Base-by-base conservation (phyloP, 352 stramenopile species). In the Pythium rishiriense region DNA sequence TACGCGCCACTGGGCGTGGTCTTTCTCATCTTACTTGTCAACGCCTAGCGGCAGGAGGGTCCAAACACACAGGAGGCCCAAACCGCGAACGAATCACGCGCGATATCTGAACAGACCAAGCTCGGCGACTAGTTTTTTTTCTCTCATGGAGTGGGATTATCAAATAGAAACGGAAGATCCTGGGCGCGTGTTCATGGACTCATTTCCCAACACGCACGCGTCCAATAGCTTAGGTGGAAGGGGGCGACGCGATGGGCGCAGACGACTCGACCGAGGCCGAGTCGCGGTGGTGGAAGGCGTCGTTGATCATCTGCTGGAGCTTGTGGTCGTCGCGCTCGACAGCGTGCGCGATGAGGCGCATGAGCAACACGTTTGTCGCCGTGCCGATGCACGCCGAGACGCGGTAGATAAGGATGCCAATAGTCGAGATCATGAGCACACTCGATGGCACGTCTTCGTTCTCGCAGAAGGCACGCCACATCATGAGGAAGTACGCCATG, bases 401-500 rank as follows among this genome's bases (percentile, higher is more conserved):
- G 21, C 82, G 74, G 35, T 62, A 63, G 28, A 90, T 59, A 19
- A 91, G n/a, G 19, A 87, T 56, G 49, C 72, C 68, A 42, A 87
- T 58, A 0, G 71, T 76, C 0, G 62, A 48, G 49, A 90, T 73
- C 24, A 74, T 75, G 2, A 89, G 49, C 22, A 79, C 59, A 17
- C 77, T 70, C 0, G 73, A 62, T 12, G 85, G 82, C 33, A 70
- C 59, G 49, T 88, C 72, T 35, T 81, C 67, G 24, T 58, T 76
- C 31, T 51, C 25, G 56, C 81, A 91, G 54, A 93, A 80, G 0
- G 71, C 55, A 19, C 66, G 62, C 75, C 75, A 91, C 19, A 75
- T 67, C 19, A 77, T 88, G 39, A 90, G 50, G 49, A 91, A 87
- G 54, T 78, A 83, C 19, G 85, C 74, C 41, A 90, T 69, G 10